Base-by-base conservation (phyloP, 75 land plant species). In the Selaginella tamariscina region DNA sequence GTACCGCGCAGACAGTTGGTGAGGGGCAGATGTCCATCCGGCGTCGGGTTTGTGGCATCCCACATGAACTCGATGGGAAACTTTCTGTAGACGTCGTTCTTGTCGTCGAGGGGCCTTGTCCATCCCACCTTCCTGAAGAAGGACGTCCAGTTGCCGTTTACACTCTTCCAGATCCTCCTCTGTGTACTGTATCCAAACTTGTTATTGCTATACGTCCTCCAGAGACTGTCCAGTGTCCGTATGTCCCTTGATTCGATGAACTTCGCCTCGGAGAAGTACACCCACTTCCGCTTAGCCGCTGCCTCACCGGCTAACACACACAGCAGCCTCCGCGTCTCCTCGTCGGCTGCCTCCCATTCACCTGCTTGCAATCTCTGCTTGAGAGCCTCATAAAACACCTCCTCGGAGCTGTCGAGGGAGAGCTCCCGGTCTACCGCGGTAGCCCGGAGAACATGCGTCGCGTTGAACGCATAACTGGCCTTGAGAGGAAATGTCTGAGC, bases 191-290 rank as follows among this genome's bases (percentile, higher is more conserved):
- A 93, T 28, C 98, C 98, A 57, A 86, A 93, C 27, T 75, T 82
- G 67, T 64, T 57, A 68, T 75, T 68, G 79, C 96, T 93, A 88
- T 80, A 65, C 0, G 64, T 11, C 30, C 75, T 54, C 98, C 98
- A 93, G 8, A 93, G 86, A 24, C 63, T 65, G 66, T 93, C 96
- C 2, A 93, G 82, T 68, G 84, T 66, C 18, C 33, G 56, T 30
- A 93, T 82, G 67, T 86, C 83, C 1, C 73, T 29, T 2, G 30
- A 71, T 0, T 88, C 24, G 24, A 93, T 85, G 86, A 89, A 93
- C 76, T 89, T 75, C 0, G 84, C 88, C 70, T 93, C 98, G 8
- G 98, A 89, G 83, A 93, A 93, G 83, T 83, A 93, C 33, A 93
- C 95, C 71, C 93, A 93, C n/a, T 92, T 92, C 13, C 98, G 71